A percentile compares a stretch with the other conserved stretches of the same genome.
These are phyloP conservation scores for Avena insularis DNA, from an alignment of 176 grass and related monocot species.

Conservation along the genomic window DNA sequence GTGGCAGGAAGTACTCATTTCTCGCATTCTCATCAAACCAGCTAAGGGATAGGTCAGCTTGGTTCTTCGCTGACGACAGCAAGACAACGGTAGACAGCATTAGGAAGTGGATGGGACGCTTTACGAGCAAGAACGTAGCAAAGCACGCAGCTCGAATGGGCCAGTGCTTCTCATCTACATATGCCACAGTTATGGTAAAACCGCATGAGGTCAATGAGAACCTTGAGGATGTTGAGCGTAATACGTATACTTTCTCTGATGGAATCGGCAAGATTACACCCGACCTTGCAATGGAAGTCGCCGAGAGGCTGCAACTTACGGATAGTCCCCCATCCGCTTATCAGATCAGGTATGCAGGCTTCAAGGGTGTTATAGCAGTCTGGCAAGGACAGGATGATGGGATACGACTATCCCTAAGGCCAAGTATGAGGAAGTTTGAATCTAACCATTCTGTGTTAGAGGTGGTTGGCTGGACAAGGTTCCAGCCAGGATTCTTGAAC, in stretches of 20 bases:
- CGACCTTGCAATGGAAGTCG: constrained; percentile 79
- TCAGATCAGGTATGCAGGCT: constrained; percentile 90
- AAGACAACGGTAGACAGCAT: constrained; percentile 55
- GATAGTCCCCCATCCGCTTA: constrained; percentile 84
- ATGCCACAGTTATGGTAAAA: constrained; percentile 67
- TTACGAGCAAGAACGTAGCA: constrained; percentile 72
- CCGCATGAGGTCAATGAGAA: constrained; percentile 46
- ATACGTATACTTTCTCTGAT: constrained; percentile 79
- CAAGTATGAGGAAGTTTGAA: constrained; percentile 86
- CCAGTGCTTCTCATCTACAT: constrained; percentile 95
- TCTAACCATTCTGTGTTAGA: constrained; percentile 75
- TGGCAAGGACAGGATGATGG: constrained; percentile 63
- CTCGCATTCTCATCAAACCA: constrained; percentile 92
- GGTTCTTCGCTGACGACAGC: constrained; percentile 88
- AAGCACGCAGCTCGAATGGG: constrained; percentile 87
- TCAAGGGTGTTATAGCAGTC: constrained; percentile 82
- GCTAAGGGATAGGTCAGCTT: constrained; percentile 81
- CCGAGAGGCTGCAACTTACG: constrained; percentile 57
- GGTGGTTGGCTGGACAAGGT: constrained; percentile 83
- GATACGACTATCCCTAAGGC: constrained; percentile 63
- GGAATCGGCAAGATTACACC: constrained; percentile 82
- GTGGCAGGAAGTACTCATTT: constrained; percentile 79
- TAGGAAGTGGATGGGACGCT: constrained; percentile 80
- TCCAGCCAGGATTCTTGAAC: constrained; percentile 87
- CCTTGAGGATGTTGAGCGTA: constrained; percentile 60